Evolutionary conservation across 352 stramenopile species (phyloP), one percentile per base, ranked within the genome.

Genomic region (Halophytophthora batemanensis): DNA sequence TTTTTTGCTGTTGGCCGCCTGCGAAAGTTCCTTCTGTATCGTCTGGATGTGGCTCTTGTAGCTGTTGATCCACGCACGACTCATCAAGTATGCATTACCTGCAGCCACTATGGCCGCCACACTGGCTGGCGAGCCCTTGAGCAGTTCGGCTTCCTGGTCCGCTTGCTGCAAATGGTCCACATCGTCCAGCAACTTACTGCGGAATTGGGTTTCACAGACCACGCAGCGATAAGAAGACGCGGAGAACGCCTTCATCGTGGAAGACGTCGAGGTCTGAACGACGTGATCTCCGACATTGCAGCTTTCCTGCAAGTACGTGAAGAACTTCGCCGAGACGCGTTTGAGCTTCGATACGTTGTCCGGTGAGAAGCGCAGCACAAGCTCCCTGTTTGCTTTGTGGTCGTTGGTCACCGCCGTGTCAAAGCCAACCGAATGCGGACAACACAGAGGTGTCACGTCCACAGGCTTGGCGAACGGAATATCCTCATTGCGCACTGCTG

Each of bases 31-130:
- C 42, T 81, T 86, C 46, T 86, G 77, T 10, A 74, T 39, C 2
- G 61, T 59, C 19, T 71, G 53, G 34, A 91, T 54, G 15, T 88
- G 65, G 2, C 37, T 36, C 59, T 91, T 91, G 60, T 91, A 91
- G 51, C 64, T 87, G 38, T 71, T 63, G 19, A 91, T 81, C 80
- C 80, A 91, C 8, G 63, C 69, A 1, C 77, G 73, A 28, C 80
- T 91, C 67, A 91, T 81, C 25, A 89, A 60, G 22, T 67, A 85
- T 2, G 65, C 62, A 12, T 58, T 58, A 56, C 65, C 42, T 43
- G 56, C 17, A 53, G 54, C 55, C 45, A 68, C 51, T 23, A 47
- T 47, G n/a, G 53, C 50, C 6, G 59, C 39, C 13, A 69, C 56
- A 36, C 53, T 61, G 14, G 59, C 46, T 23, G 53, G 36, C 13